phyloP scores from a whole-genome alignment of 2,329 filamentous ascomycete species.

The Aspergillus japonicus region DNA sequence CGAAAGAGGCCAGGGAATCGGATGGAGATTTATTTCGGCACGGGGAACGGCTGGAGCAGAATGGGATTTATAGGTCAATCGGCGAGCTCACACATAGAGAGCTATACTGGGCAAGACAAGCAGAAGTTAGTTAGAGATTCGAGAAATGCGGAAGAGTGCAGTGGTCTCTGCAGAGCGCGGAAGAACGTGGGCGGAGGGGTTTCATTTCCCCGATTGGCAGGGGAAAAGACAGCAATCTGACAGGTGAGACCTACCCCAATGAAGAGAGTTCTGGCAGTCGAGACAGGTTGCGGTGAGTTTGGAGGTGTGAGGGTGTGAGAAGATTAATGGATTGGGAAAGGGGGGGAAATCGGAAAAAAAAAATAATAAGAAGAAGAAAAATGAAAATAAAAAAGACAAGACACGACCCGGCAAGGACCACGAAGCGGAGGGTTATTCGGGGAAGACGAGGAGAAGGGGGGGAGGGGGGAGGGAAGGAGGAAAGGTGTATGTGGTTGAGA shows the following conservation, averaged over 20 bases:
- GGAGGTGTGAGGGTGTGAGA: background rate
- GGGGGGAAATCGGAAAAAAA: no score
- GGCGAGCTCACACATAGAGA: conserved; percentile 14
- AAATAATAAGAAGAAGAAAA: background rate
- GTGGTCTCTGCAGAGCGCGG: conserved; percentile 9
- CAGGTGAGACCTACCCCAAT: conserved; percentile 20
- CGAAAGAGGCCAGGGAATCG: conserved; percentile 1
- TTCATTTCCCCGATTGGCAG: conserved; percentile 17
- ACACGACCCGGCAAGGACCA: conserved; percentile 1
- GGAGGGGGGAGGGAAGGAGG: background rate
- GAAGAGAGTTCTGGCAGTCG: conserved; percentile 10
- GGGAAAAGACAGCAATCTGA: conserved; percentile 1
- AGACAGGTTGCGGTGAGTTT: background rate
- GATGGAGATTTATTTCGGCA: background rate
- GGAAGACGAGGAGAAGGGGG: background rate
- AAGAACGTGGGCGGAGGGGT: conserved; percentile 23
- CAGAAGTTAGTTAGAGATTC: conserved; percentile 12
- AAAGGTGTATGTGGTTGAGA: conserved; percentile 1
- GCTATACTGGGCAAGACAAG: conserved; percentile 12
- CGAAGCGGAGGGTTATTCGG: conserved; percentile 1
- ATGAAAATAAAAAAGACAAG: background rate
- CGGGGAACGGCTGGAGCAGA: background rate
- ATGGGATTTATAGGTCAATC: conserved; percentile 12
- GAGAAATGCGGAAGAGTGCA: conserved; percentile 16
- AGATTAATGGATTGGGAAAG: background rate